Evolutionary conservation across 2,329 filamentous ascomycete species (phyloP).

Genomic region (Trichophyton schoenleinii): DNA sequence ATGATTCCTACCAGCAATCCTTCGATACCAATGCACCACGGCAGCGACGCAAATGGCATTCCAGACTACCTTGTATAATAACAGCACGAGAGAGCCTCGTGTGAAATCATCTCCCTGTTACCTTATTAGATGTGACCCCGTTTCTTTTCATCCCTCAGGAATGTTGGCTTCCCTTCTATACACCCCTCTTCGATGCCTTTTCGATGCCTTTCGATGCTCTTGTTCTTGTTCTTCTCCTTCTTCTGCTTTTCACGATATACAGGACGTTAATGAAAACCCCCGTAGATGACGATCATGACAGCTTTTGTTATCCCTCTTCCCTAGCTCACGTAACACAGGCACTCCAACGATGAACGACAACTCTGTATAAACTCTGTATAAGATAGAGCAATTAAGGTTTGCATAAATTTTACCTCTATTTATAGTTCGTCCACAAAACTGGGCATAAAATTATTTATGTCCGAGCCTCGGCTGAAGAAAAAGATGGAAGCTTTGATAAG

Average conservation of each 20-base stretch:
- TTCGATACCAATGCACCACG: slow-evolving; percentile 12
- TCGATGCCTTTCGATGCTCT: not conserved
- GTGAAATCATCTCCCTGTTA: not conserved
- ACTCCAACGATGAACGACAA: not conserved
- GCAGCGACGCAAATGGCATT: slow-evolving; percentile 24
- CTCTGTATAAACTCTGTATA: too few relatives aligned
- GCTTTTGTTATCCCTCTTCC: not conserved
- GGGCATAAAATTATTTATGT: not conserved
- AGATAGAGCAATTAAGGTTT: too few relatives aligned
- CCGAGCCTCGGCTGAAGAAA: not conserved
- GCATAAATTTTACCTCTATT: not conserved
- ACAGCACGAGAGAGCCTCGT: slow-evolving; percentile 12
- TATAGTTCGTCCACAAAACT: not conserved
- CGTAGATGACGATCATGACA: not conserved
- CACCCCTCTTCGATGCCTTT: not conserved
- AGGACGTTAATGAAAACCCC: not conserved
- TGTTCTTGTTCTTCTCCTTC: not conserved
- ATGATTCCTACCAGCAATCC: slow-evolving; percentile 11
- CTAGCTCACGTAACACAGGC: not conserved
- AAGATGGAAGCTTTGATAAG: not conserved
- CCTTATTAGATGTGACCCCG: not conserved
- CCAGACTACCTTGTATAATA: slow-evolving; percentile 22
- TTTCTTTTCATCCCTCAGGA: not conserved
- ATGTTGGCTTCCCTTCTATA: not conserved
- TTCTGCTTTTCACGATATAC: not conserved